Evolutionary conservation across 306 rosid genomes (phyloP).

Genomic region (Oxytropis ochrocephala): DNA sequence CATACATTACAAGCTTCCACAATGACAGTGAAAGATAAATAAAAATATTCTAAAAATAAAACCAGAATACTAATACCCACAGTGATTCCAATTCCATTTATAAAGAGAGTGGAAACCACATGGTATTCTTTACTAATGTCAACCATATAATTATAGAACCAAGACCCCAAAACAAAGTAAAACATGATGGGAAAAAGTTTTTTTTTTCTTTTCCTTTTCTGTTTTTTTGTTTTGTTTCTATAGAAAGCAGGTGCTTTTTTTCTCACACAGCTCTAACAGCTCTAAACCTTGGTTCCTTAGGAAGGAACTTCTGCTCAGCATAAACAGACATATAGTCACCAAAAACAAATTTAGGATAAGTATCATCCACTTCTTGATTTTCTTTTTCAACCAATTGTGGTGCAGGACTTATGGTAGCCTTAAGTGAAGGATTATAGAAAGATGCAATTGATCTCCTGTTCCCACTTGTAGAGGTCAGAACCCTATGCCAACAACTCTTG

Average conservation of each 20-base stretch:
- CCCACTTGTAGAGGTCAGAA: constrained; percentile 51
- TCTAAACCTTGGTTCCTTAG: constrained; percentile 89
- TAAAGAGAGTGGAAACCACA: constrained; percentile 36
- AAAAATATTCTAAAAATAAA: constrained; percentile 10
- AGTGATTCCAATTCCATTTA: constrained; percentile 28
- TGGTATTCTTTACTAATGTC: constrained; percentile 27
- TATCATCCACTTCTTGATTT: constrained; percentile 38
- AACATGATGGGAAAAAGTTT: not conserved
- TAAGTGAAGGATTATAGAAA: constrained; percentile 75
- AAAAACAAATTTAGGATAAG: constrained; percentile 81
- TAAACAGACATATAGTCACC: constrained; percentile 90
- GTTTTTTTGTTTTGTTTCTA: not conserved
- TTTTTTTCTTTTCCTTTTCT: not conserved
- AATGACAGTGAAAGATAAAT: constrained; percentile 15
- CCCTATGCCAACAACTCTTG: constrained; percentile 94
- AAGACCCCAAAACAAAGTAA: not conserved
- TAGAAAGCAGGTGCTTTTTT: not conserved
- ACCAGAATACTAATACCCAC: constrained; percentile 35
- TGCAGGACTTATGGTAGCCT: constrained; percentile 89
- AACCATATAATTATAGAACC: constrained; percentile 17
- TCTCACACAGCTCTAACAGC: constrained; percentile 55
- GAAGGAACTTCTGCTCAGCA: constrained; percentile 84
- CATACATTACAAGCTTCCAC: constrained; percentile 20
- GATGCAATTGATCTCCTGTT: constrained; percentile 91
- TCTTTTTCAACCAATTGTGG: constrained; percentile 43